Base-by-base conservation (phyloP, 164 flowering plant genomes). In the Kalanchoe fedtschenkoi region DNA sequence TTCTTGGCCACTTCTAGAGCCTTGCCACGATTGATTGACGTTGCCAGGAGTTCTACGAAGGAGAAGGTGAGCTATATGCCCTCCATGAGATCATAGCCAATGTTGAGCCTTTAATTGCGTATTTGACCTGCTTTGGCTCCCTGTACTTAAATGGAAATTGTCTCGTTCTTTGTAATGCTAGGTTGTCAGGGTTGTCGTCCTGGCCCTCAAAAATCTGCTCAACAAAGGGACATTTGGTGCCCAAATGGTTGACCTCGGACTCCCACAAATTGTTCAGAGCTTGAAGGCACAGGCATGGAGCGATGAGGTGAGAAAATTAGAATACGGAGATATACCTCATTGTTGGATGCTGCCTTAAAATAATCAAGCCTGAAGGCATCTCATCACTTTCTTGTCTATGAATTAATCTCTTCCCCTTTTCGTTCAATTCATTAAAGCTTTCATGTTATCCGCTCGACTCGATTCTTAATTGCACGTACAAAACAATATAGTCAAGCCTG, bases 201-300 rank as follows among this genome's bases (percentile, higher is more conserved):
- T 87, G 78, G 87, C 89, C 63, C 75, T 93, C 29, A 84, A 63
- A 76, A 93, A 93, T 73, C 77, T 93, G 79, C 89, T 88, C 30
- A 56, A 85, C 51, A 88, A 86, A 74, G 96, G 86, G 62, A 78
- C 88, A 32, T 83, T 93, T 80, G 96, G 95, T 60, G 89, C 97
- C 33, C 91, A 87, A 72, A 88, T 93, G 99, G 91, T 90, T 26
- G 85, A 83, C 70, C 81, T 90, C 64, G 92, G 95, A 47, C 75
- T 90, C 63, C 91, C 80, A 4, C 96, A 88, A 68, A 67, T 88
- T 76, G 91, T 93, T 69, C 91, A 83, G 67, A 93, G 74, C 74
- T 76, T 90, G 78, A 93, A 90, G 78, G 79, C 93, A 21, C 97
- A 90, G 68, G 97, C 97, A 75, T 93, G 96, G 99, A 87, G 96